Evolutionary conservation across 1,284 basidiomycete genomes (phyloP), one percentile per base, ranked within the genome.

Genomic region (Heliocybe sulcata): DNA sequence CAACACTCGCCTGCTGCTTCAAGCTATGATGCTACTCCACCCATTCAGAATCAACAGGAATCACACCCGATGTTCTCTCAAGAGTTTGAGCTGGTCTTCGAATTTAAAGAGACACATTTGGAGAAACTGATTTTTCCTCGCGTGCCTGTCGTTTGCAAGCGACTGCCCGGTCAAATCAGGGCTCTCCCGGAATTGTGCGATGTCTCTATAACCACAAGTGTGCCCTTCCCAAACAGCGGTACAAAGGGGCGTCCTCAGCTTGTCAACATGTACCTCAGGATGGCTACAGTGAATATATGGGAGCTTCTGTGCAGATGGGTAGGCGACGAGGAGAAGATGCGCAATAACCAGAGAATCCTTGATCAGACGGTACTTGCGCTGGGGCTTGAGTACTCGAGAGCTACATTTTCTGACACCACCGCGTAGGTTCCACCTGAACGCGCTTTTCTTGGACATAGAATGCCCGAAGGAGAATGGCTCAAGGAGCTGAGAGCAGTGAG

Each of bases 121-220:
- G 84, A 88, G 52, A 76, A 81, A 9, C 85, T 80, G 77, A 62
- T 86, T 6, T 70, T 90, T 55, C 86, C 88, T 56, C 79, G 84
- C 38, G 79, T 78, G 31, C 72, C 75, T 11, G 74, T 74, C 2
- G 68, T 75, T 42, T 81, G 74, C 58, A 76, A 83, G 59, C 69
- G 69, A 52, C 59, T 59, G 3, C 60, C 62, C 6, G 16, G 16
- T 29, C 60, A 45, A 23, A 56, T 12, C 65, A 26, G 23, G 9
- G 45, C 45, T 9, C 45, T 22, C 25, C 22, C 23, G 20, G 27
- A 22, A 3, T n/a, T 4, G 3, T 16, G 8, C 16, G 19, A 79
- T 55, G 68, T 75, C 20, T 60, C 68, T 10, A 61, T 83, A 11
- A 72, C 73, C 25, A 67, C 75, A 27, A 64, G 63, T 54, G 49